phyloP scores from a whole-genome alignment of 169 alveolate genomes.

The Theileria equi region DNA sequence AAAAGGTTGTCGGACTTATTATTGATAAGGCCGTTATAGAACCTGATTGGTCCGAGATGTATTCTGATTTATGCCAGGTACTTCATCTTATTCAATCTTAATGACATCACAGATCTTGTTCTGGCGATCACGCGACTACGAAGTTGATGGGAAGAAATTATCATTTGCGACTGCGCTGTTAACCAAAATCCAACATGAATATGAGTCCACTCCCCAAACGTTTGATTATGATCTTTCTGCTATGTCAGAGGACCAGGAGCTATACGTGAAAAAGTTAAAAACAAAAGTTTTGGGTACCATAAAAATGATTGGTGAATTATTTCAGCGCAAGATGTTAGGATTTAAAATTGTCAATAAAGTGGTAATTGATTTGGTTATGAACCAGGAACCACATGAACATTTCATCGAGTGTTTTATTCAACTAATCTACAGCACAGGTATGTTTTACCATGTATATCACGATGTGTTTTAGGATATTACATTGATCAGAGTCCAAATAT shows the following conservation, averaged over 20 bases:
- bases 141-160: slow-evolving; percentile 63
- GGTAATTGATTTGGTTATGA: slow-evolving; percentile 83
- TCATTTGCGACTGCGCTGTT: slow-evolving; percentile 75
- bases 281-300: slow-evolving; percentile 85
- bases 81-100: neutral
- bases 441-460: slow-evolving; percentile 2
- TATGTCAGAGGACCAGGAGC: slow-evolving; percentile 47
- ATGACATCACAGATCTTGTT: slow-evolving; percentile 39
- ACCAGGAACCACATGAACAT: slow-evolving; percentile 87
- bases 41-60: slow-evolving; percentile 91
- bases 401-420: slow-evolving; percentile 86
- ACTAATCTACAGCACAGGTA: slow-evolving; percentile 81
- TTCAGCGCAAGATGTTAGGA: slow-evolving; percentile 82
- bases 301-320: slow-evolving; percentile 86
- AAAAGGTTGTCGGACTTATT: slow-evolving; percentile 74
- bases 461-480: slow-evolving; percentile 67
- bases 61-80: slow-evolving; percentile 87
- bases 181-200: slow-evolving; percentile 70
- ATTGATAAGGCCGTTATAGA: slow-evolving; percentile 85
- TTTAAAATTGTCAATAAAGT: slow-evolving; percentile 83
- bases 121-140: slow-evolving; percentile 80
- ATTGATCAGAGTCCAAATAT: slow-evolving; percentile 82
- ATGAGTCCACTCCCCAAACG: slow-evolving; percentile 72
- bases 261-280: slow-evolving; percentile 70
- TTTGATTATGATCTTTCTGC: slow-evolving; percentile 65